These are phyloP conservation scores for Ustilago nuda DNA, from an alignment of 1,284 basidiomycete genomes.

Conservation along the genomic window DNA sequence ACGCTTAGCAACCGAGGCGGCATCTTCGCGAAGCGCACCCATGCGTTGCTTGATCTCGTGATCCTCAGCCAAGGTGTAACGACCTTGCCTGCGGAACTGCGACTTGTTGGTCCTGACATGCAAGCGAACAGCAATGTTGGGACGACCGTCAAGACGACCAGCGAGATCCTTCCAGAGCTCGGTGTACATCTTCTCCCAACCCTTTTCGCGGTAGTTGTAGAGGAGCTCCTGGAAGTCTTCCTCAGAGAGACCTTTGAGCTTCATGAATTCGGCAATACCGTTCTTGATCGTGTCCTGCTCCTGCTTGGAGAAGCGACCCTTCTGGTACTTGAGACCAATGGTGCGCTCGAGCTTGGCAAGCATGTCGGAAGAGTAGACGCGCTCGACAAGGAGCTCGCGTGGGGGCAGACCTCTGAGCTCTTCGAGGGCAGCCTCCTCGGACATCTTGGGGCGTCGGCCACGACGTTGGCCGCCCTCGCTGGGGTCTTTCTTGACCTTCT, in stretches of 20 bases:
- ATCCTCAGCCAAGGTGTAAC: slow-evolving; percentile 48
- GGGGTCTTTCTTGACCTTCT: slow-evolving; percentile 37
- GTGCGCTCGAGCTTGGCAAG: slow-evolving; percentile 47
- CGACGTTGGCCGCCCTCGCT: slow-evolving; percentile 36
- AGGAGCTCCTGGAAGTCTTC: slow-evolving; percentile 53
- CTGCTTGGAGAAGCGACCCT: slow-evolving; percentile 42
- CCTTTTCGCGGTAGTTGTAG: slow-evolving; percentile 49
- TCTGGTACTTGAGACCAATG: slow-evolving; percentile 50
- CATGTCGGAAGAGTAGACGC: slow-evolving; percentile 50
- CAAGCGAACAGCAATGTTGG: slow-evolving; percentile 49
- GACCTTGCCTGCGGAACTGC: slow-evolving; percentile 44
- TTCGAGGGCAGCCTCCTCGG: slow-evolving; percentile 35
- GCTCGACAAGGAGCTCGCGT: slow-evolving; percentile 52
- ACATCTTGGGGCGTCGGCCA: slow-evolving; percentile 37
- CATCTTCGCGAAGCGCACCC: slow-evolving; percentile 32
- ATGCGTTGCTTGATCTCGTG: slow-evolving; percentile 36
- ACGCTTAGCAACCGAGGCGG: slow-evolving; percentile 44
- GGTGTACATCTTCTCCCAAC: slow-evolving; percentile 47
- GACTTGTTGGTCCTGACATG: slow-evolving; percentile 50
- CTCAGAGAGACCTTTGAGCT: slow-evolving; percentile 39
- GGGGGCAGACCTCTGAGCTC: slow-evolving; percentile 27
- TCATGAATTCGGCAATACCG: slow-evolving; percentile 44
- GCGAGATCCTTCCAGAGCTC: slow-evolving; percentile 55
- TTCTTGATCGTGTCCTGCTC: slow-evolving; percentile 52
- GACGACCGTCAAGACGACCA: slow-evolving; percentile 37